These are phyloP conservation scores for Pogostemon cablin DNA, from an alignment of 257 asterid species.

Conservation along the genomic window DNA sequence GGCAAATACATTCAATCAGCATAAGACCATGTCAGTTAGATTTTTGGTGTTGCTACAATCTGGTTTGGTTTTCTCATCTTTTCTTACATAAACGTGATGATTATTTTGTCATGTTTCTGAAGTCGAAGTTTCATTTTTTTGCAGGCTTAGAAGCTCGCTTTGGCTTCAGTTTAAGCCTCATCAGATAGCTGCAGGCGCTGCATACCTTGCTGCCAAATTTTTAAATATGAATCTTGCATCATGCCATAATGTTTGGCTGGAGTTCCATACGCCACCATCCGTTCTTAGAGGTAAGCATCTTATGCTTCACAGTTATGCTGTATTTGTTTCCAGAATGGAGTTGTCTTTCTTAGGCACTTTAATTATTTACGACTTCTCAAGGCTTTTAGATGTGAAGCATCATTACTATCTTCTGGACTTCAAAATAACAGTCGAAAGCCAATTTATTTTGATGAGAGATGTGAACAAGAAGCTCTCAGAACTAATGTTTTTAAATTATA, in stretches of 20 bases:
- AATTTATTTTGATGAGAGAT: too few relatives aligned
- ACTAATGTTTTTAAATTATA: too few relatives aligned
- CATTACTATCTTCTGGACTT: too few relatives aligned
- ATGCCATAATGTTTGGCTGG: constrained; percentile 70
- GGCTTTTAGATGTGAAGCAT: too few relatives aligned
- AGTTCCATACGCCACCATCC: constrained; percentile 78
- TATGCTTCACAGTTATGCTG: not conserved
- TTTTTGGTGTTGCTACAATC: constrained; percentile 41
- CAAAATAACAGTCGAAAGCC: too few relatives aligned
- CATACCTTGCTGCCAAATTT: constrained; percentile 92
- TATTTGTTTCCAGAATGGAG: not conserved
- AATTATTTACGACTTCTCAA: too few relatives aligned
- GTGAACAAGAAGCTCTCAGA: too few relatives aligned
- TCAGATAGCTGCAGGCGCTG: constrained; percentile 99
- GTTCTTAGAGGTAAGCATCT: constrained; percentile 70
- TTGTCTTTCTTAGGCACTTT: too few relatives aligned
- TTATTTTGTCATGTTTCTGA: constrained; percentile 24
- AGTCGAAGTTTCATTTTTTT: constrained; percentile 27
- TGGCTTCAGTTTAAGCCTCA: constrained; percentile 99
- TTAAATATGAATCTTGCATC: constrained; percentile 81
- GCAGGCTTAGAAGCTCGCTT: constrained; percentile 89
- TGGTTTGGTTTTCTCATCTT: constrained; percentile 44
- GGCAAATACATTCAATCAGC: constrained; percentile 38
- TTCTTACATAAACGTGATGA: constrained; percentile 8
- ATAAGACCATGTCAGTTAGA: constrained; percentile 33